Percentiles rank a stretch among this genome's conserved stretches.
Evolutionary conservation across 75 land plant genomes (phyloP).

Genomic region (Larix kaempferi): DNA sequence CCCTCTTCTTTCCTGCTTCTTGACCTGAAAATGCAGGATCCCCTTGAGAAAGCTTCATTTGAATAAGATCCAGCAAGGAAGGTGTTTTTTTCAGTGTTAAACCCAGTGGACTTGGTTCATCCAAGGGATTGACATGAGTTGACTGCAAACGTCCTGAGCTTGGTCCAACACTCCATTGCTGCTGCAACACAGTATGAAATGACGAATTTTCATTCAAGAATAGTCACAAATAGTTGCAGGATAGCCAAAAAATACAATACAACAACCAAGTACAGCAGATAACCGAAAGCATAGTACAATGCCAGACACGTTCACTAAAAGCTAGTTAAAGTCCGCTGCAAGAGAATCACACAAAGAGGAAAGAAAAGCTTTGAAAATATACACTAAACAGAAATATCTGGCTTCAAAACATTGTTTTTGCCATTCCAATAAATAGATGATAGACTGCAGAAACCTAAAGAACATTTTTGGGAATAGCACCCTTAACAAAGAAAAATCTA

Average conservation of each 20-base stretch:
- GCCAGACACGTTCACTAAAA: background rate
- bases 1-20: slow-evolving; percentile 21
- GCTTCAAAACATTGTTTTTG: background rate
- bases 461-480: background rate
- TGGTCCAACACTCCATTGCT: slow-evolving; percentile 14
- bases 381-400: background rate
- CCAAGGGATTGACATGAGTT: slow-evolving; percentile 52
- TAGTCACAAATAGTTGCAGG: background rate
- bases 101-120: slow-evolving; percentile 92
- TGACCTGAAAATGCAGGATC: background rate
- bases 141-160: slow-evolving; percentile 4
- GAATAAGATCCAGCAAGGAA: slow-evolving; percentile 80
- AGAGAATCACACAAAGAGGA: background rate
- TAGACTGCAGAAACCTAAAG: background rate
- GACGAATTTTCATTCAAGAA: background rate
- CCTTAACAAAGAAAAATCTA: background rate
- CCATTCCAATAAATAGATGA: background rate
- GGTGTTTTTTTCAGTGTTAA: slow-evolving; percentile 80
- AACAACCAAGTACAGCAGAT: background rate
- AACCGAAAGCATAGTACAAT: background rate
- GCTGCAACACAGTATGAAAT: slow-evolving; percentile 6
- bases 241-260: background rate
- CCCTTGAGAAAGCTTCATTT: slow-evolving; percentile 46
- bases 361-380: background rate
- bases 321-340: background rate